phyloP scores from a whole-genome alignment of 768 basidiomycete genomes.

The Trametes cinnabarina region DNA sequence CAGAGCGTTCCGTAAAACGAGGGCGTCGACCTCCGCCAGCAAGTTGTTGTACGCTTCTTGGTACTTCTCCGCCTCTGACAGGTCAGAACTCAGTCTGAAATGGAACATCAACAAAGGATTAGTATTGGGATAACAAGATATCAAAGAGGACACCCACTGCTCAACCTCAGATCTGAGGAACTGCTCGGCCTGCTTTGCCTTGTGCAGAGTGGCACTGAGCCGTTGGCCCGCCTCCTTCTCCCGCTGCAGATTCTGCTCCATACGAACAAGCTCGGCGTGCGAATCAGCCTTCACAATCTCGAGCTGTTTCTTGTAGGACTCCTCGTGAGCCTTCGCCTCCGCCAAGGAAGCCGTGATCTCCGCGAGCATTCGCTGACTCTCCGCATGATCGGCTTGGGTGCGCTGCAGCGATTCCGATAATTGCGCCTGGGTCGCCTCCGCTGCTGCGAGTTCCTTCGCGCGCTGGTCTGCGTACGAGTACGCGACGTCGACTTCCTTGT shows the following conservation, averaged over 20 bases:
- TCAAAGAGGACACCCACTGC: constrained; percentile 50
- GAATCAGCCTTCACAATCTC: constrained; percentile 29
- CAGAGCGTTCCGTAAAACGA: constrained; percentile 68
- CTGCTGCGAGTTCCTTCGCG: constrained; percentile 38
- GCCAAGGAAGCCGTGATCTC: constrained; percentile 21
- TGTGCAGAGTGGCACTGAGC: constrained; percentile 49
- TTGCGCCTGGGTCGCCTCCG: constrained; percentile 41
- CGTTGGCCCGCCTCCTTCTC: constrained; percentile 43
- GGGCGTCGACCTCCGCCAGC: constrained; percentile 57
- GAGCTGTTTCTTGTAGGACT: constrained; percentile 29
- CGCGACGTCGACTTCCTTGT: constrained; percentile 20
- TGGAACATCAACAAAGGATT: constrained; percentile 14
- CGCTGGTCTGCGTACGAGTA: constrained; percentile 22
- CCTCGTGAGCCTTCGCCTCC: constrained; percentile 21
- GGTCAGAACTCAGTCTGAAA: constrained; percentile 45
- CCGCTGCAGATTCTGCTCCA: constrained; percentile 27
- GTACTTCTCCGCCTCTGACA: constrained; percentile 61
- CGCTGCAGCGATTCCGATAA: constrained; percentile 42
- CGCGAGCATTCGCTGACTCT: constrained; percentile 23
- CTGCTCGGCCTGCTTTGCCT: constrained; percentile 63
- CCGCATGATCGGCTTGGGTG: constrained; percentile 21
- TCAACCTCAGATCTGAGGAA: constrained; percentile 66
- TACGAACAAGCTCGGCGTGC: constrained; percentile 31
- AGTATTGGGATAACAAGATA: background rate
- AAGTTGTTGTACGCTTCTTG: constrained; percentile 70